A percentile compares a stretch with the other conserved stretches of the same genome.
Conservation (phyloP, 2,329 filamentous ascomycete genomes). For the Colletotrichum sp. region DNA sequence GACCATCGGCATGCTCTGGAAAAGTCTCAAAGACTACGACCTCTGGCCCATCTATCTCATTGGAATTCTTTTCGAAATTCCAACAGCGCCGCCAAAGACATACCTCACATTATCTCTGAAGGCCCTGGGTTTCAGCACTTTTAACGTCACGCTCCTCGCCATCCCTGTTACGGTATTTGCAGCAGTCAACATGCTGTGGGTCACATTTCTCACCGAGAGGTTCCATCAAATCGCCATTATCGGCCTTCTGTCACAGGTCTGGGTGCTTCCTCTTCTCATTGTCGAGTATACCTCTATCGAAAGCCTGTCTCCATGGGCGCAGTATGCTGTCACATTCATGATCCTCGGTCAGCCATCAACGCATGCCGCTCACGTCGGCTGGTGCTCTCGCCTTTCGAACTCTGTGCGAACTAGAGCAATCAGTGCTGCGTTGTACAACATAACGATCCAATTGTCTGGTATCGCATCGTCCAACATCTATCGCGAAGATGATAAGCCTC, state of each 20-base stretch:
- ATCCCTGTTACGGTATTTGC: conserved; percentile 40
- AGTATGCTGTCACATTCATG: neutral
- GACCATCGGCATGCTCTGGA: conserved; percentile 49
- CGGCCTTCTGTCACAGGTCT: conserved; percentile 54
- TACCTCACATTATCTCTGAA: conserved; percentile 61
- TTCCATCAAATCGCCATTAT: conserved; percentile 54
- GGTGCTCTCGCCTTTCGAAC: conserved; percentile 62
- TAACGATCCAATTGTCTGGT: conserved; percentile 36
- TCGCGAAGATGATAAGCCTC: conserved; percentile 36
- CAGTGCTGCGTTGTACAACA: conserved; percentile 62
- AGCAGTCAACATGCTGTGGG: conserved; percentile 36
- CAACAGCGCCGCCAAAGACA: conserved; percentile 45
- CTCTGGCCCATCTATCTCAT: conserved; percentile 62
- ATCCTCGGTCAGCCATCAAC: neutral
- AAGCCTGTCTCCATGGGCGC: conserved; percentile 25
- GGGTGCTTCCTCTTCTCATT: conserved; percentile 64
- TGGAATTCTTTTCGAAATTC: conserved; percentile 53
- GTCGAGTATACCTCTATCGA: neutral
- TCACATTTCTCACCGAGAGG: conserved; percentile 49
- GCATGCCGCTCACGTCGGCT: conserved; percentile 34
- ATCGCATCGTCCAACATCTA: conserved; percentile 47
- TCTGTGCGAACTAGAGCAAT: conserved; percentile 63
- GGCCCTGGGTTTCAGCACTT: conserved; percentile 54
- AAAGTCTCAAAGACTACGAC: conserved; percentile 58
- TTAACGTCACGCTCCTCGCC: conserved; percentile 55